Percentiles rank a stretch among this genome's conserved stretches.
Evolutionary conservation across 139 green algal species (phyloP).

Genomic region (Picochlorum sp.): DNA sequence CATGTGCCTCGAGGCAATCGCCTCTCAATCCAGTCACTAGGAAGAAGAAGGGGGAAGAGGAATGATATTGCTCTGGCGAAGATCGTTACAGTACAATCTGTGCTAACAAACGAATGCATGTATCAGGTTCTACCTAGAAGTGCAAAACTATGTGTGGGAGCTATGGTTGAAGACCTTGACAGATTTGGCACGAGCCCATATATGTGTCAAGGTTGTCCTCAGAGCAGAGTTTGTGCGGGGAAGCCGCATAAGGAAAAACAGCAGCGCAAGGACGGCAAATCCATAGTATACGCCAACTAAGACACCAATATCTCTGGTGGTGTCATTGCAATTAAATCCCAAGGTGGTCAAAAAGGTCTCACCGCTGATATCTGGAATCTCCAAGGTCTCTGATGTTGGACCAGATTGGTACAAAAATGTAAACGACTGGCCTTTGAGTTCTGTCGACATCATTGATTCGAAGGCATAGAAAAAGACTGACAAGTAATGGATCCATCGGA

Average conservation of each 20-base stretch:
- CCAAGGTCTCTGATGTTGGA: neutral
- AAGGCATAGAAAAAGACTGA: constrained; percentile 42
- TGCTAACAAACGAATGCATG: too few relatives aligned
- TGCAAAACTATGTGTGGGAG: too few relatives aligned
- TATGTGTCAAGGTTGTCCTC: neutral
- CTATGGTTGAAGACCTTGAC: neutral
- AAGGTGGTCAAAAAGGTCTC: constrained; percentile 22
- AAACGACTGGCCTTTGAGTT: constrained; percentile 9
- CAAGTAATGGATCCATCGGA: constrained; percentile 64
- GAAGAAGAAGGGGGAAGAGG: too few relatives aligned
- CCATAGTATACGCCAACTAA: constrained; percentile 24
- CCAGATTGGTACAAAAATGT: neutral
- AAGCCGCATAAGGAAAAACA: constrained; percentile 20
- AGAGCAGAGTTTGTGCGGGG: constrained; percentile 5
- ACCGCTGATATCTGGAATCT: constrained; percentile 16
- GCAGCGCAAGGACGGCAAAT: constrained; percentile 13
- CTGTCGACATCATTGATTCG: constrained; percentile 25
- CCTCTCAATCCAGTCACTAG: too few relatives aligned
- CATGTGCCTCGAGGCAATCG: too few relatives aligned
- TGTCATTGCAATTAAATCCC: constrained; percentile 21
- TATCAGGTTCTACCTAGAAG: too few relatives aligned
- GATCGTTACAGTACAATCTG: too few relatives aligned
- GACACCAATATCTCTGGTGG: constrained; percentile 19
- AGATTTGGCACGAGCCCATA: neutral
- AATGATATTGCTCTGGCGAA: too few relatives aligned